Evolutionary conservation across 1,139 yeast species (phyloP).

Genomic region (Kodamaea plutei): DNA sequence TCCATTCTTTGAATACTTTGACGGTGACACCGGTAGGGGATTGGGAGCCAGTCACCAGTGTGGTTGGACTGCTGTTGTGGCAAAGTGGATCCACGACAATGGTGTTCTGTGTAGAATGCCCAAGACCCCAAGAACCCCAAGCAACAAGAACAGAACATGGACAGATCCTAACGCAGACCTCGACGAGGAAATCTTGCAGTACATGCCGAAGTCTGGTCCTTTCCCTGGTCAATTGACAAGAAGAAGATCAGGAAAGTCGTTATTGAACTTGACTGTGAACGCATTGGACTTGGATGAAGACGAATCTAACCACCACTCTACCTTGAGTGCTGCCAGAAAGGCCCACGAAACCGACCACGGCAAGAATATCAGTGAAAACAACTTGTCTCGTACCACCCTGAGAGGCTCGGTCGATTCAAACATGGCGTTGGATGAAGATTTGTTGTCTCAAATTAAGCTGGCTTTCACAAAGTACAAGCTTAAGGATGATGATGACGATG

Average conservation of each 20-base stretch:
- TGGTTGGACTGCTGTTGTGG: constrained; percentile 96
- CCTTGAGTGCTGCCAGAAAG: constrained; percentile 17
- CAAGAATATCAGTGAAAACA: constrained; percentile 21
- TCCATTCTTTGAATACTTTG: constrained; percentile 86
- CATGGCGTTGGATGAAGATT: constrained; percentile 32
- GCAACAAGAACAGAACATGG: constrained; percentile 4
- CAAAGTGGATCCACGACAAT: constrained; percentile 89
- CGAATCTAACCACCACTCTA: constrained; percentile 32
- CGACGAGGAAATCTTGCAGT: constrained; percentile 34
- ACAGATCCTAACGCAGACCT: constrained; percentile 20
- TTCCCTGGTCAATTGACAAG: constrained; percentile 55
- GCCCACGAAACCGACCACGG: constrained; percentile 16
- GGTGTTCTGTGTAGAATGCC: constrained; percentile 64
- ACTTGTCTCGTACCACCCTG: constrained; percentile 31
- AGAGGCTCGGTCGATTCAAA: constrained; percentile 33
- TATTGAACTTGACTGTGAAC: constrained; percentile 62
- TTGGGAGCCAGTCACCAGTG: constrained; percentile 94
- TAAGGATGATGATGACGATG: constrained; percentile 34
- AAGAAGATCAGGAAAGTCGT: constrained; percentile 69
- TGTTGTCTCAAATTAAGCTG: constrained; percentile 48
- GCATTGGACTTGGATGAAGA: constrained; percentile 65
- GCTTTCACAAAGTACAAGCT: constrained; percentile 49
- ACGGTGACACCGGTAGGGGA: constrained; percentile 95
- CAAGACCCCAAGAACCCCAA: constrained; percentile 49
- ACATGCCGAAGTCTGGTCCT: constrained; percentile 45